Evolutionary conservation across 2,329 filamentous ascomycete species (phyloP).

Genomic region (Nannizzia gypsea): DNA sequence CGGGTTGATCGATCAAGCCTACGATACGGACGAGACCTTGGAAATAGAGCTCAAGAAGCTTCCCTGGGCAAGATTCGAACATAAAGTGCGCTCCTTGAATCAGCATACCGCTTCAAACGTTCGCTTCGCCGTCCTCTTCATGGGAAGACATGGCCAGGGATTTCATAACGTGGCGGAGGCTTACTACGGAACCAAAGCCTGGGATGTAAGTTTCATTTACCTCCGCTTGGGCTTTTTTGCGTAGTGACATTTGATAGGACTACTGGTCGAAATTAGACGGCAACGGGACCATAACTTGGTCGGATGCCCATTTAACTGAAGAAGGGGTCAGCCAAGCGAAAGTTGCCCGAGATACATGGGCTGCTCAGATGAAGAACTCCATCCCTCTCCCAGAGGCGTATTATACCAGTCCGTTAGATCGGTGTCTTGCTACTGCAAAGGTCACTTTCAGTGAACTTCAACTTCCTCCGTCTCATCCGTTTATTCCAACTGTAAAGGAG

Average conservation of each 20-base stretch:
- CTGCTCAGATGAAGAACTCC: constrained; percentile 32
- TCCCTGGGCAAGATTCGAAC: constrained; percentile 45
- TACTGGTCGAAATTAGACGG: constrained; percentile 50
- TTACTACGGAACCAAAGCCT: constrained; percentile 46
- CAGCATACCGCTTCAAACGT: constrained; percentile 25
- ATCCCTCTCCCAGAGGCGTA: constrained; percentile 45
- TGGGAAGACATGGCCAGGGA: constrained; percentile 51
- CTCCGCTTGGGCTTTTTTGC: not conserved
- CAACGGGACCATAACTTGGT: constrained; percentile 44
- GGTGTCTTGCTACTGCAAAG: constrained; percentile 47
- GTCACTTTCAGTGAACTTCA: constrained; percentile 41
- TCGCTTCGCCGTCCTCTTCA: constrained; percentile 45
- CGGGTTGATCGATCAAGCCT: constrained; percentile 38
- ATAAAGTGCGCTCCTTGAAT: constrained; percentile 39
- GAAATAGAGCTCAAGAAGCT: constrained; percentile 28
- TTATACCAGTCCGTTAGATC: constrained; percentile 46
- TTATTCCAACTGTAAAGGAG: constrained; percentile 47
- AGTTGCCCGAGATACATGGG: constrained; percentile 37
- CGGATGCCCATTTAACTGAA: constrained; percentile 47
- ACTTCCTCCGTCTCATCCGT: constrained; percentile 36
- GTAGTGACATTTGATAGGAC: constrained; percentile 25
- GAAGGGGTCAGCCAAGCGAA: constrained; percentile 42
- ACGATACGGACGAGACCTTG: constrained; percentile 29
- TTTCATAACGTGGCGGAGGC: constrained; percentile 50
- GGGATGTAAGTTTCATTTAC: constrained; percentile 44